Conservation (phyloP, 1,284 basidiomycete genomes). For the Bjerkandera adusta region DNA sequence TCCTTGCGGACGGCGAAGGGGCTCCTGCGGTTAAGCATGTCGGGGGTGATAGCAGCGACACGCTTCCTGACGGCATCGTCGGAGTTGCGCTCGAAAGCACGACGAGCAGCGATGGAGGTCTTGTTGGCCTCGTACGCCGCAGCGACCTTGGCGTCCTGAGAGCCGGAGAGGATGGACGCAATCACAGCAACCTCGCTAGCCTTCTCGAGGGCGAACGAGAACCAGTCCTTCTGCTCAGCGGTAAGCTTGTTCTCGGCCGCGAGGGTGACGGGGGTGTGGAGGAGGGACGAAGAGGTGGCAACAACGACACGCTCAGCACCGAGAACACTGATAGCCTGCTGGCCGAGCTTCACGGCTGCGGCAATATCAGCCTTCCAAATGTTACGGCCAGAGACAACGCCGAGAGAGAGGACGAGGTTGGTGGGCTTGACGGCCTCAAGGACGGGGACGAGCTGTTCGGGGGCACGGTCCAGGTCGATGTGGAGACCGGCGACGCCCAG, state of each 20-base stretch:
- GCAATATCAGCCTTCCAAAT: conserved; percentile 99
- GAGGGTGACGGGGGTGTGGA: conserved; percentile 97
- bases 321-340: conserved; percentile 83
- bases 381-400: conserved; percentile 97
- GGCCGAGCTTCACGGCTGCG: conserved; percentile 78
- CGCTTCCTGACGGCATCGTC: conserved; percentile 96
- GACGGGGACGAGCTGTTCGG: conserved; percentile 86
- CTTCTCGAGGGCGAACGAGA: conserved; percentile 99
- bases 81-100: conserved; percentile 93
- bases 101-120: conserved; percentile 90
- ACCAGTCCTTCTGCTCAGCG: conserved; percentile 93
- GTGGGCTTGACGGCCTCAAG: conserved; percentile 84
- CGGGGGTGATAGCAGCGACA: conserved; percentile 87
- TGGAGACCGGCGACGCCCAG: conserved; percentile 95
- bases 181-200: conserved; percentile 88
- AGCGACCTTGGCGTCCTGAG: conserved; percentile 71
- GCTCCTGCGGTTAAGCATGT: conserved; percentile 89
- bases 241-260: conserved; percentile 93
- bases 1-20: conserved; percentile 88
- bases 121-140: conserved; percentile 86
- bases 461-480: conserved; percentile 95
- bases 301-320: conserved; percentile 89
- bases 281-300: conserved; percentile 95
- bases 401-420: conserved; percentile 85
- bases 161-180: conserved; percentile 80